A percentile compares a stretch with the other conserved stretches of the same genome.
Evolutionary conservation across 306 rosid species (phyloP).

Genomic region (Inga leiocalycina): DNA sequence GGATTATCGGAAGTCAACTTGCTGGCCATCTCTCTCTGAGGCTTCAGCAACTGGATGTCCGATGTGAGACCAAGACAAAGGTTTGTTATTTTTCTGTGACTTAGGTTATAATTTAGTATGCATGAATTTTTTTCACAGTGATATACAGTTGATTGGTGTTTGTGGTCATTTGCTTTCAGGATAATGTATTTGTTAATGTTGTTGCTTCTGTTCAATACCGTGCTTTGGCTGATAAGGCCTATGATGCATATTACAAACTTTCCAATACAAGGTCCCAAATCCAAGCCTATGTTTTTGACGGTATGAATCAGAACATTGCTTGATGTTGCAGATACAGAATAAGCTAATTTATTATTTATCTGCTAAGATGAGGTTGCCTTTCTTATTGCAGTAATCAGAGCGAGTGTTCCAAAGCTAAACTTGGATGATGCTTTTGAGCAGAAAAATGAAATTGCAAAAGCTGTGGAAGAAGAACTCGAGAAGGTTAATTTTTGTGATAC

Average conservation of each 20-base stretch:
- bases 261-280: slow-evolving; percentile 86
- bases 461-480: slow-evolving; percentile 91
- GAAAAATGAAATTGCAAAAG: slow-evolving; percentile 90
- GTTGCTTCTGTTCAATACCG: slow-evolving; percentile 94
- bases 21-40: slow-evolving; percentile 89
- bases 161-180: slow-evolving; percentile 53
- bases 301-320: slow-evolving; percentile 48
- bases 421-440: slow-evolving; percentile 95
- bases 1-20: slow-evolving; percentile 69
- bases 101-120: slow-evolving; percentile 15
- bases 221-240: slow-evolving; percentile 78
- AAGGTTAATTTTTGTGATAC: slow-evolving; percentile 51
- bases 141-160: slow-evolving; percentile 28
- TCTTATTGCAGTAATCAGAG: slow-evolving; percentile 73
- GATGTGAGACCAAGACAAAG: slow-evolving; percentile 96
- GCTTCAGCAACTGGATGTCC: slow-evolving; percentile 84
- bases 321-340: slow-evolving; percentile 15
- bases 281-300: slow-evolving; percentile 94
- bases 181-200: slow-evolving; percentile 90
- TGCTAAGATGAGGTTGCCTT: slow-evolving; percentile 25
- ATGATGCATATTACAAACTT: slow-evolving; percentile 96
- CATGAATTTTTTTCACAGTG: slow-evolving; percentile 1
- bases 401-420: slow-evolving; percentile 86
- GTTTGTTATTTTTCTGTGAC: slow-evolving; percentile 44
- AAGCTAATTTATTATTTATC: slow-evolving; percentile 10